Evolutionary conservation across 768 basidiomycete species (phyloP).

Genomic region (Termitomyces sp.): DNA sequence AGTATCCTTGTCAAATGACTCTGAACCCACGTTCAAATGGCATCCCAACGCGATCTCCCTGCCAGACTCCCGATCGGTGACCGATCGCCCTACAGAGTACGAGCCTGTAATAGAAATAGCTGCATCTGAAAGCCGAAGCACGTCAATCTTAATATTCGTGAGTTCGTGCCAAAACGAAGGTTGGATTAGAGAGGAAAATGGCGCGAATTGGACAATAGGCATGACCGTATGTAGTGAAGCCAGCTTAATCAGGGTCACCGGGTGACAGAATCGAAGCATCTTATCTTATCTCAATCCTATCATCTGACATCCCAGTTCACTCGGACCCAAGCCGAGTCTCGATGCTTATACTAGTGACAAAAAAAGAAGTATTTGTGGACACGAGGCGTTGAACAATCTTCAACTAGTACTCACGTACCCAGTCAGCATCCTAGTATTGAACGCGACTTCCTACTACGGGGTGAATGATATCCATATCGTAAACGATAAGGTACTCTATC

Average conservation of each 20-base stretch:
- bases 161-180: constrained; percentile 94
- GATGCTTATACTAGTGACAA: too few species aligned
- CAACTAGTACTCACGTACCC: too few species aligned
- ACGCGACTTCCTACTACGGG: too few species aligned
- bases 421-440: too few species aligned
- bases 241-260: not conserved
- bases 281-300: constrained; percentile 9
- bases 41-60: constrained; percentile 70
- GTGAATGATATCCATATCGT: too few species aligned
- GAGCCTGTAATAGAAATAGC: constrained; percentile 60
- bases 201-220: constrained; percentile 83
- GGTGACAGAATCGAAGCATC: too few species aligned
- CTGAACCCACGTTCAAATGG: constrained; percentile 59
- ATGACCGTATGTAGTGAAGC: constrained; percentile 23
- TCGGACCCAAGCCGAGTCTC: too few species aligned
- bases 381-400: too few species aligned
- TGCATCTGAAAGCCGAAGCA: constrained; percentile 77
- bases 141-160: constrained; percentile 86
- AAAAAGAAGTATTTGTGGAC: too few species aligned
- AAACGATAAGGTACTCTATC: too few species aligned
- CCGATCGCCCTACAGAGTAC: constrained; percentile 66
- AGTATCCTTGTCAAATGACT: constrained; percentile 51
- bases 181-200: constrained; percentile 82
- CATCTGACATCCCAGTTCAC: too few species aligned
- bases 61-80: constrained; percentile 76